These are phyloP conservation scores for Pisolithus thermaeus DNA, from an alignment of 1,284 basidiomycete genomes.

Conservation along the genomic window DNA sequence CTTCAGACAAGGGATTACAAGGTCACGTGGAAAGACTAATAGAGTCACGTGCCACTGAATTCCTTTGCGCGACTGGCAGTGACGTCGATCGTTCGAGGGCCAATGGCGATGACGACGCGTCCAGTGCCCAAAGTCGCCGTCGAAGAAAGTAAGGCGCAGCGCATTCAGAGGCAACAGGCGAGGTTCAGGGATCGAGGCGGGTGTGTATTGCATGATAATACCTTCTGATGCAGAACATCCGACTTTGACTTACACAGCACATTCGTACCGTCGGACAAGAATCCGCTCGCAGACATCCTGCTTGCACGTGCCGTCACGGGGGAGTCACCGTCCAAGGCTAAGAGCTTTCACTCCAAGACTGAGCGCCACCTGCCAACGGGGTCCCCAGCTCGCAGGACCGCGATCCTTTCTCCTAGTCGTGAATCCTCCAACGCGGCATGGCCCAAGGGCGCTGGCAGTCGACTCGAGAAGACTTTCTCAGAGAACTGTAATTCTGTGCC, in stretches of 20 bases:
- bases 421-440: neutral
- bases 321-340: conserved; percentile 34
- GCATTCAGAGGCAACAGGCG: conserved; percentile 50
- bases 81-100: too few relatives aligned
- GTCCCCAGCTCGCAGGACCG: neutral
- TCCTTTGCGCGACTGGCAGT: too few relatives aligned
- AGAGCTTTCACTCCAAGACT: neutral
- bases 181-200: conserved; percentile 60
- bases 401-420: neutral
- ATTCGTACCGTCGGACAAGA: conserved; percentile 35
- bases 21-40: too few relatives aligned
- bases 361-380: neutral
- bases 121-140: conserved; percentile 29
- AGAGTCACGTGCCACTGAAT: too few relatives aligned
- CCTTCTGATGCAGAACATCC: neutral
- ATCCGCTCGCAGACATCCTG: conserved; percentile 35
- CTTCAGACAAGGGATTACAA: too few relatives aligned
- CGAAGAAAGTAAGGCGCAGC: conserved; percentile 49
- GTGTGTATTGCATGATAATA: conserved; percentile 32
- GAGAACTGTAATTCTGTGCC: neutral
- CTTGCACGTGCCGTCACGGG: conserved; percentile 37
- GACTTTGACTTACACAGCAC: conserved; percentile 20
- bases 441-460: neutral
- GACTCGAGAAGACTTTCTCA: neutral
- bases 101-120: neutral